Evolutionary conservation across 352 stramenopile genomes (phyloP).

Genomic region (Pythium dissimile): DNA sequence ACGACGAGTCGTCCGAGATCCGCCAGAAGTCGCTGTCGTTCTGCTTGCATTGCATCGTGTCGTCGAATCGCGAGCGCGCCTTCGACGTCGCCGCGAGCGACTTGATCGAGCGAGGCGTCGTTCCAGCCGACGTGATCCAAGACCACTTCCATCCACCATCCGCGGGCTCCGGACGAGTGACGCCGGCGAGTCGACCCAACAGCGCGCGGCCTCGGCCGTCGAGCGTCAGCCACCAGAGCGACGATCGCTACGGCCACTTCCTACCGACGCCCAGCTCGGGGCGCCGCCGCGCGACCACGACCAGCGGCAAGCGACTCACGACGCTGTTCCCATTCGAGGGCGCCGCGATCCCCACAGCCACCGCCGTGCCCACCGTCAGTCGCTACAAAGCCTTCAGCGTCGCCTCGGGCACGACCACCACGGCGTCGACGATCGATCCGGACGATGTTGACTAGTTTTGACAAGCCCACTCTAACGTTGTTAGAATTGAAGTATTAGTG

Average conservation of each 20-base stretch:
- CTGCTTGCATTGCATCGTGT: slow-evolving; percentile 23
- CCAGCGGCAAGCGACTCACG: slow-evolving; percentile 13
- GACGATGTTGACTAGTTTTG: slow-evolving; percentile 7
- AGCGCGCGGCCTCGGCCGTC: slow-evolving; percentile 10
- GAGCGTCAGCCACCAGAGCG: background rate
- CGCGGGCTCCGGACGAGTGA: background rate
- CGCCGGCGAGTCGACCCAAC: background rate
- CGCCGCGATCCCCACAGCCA: background rate
- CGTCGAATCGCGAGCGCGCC: slow-evolving; percentile 18
- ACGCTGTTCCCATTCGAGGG: slow-evolving; percentile 4
- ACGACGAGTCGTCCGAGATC: slow-evolving; percentile 10
- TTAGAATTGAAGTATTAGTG: too few species aligned
- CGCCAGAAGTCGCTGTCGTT: slow-evolving; percentile 25
- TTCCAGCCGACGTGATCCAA: background rate
- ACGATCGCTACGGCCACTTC: slow-evolving; percentile 14
- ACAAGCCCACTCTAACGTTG: too few species aligned
- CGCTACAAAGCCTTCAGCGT: slow-evolving; percentile 19
- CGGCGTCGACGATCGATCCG: background rate
- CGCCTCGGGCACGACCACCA: slow-evolving; percentile 1
- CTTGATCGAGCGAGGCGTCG: slow-evolving; percentile 13
- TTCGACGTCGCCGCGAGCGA: slow-evolving; percentile 20
- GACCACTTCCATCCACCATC: background rate
- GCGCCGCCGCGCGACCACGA: slow-evolving; percentile 13
- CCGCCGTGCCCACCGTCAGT: background rate
- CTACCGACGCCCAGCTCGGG: background rate